Evolutionary conservation across 192 early-diverging fungal species (phyloP).

Genomic region (Phycomyces nitens): DNA sequence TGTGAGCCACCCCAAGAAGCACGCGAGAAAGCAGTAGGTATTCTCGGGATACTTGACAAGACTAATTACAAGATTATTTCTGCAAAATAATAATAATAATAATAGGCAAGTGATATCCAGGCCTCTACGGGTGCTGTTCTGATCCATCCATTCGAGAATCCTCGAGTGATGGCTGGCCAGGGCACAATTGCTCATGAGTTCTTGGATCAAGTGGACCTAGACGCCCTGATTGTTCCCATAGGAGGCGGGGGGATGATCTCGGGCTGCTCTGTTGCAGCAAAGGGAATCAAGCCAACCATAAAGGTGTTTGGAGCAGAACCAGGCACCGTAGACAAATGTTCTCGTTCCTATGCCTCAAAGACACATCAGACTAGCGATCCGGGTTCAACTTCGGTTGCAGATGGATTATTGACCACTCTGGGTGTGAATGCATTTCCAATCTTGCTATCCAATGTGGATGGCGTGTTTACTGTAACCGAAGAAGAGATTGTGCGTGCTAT

Average conservation of each 20-base stretch:
- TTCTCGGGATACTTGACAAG: background rate
- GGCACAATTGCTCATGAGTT: constrained; percentile 54
- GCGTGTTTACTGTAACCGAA: constrained; percentile 51
- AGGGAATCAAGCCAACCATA: constrained; percentile 29
- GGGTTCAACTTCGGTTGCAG: constrained; percentile 40
- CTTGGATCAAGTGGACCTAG: constrained; percentile 45
- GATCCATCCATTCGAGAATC: constrained; percentile 51
- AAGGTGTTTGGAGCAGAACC: constrained; percentile 54
- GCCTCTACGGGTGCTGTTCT: constrained; percentile 44
- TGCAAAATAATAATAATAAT: background rate
- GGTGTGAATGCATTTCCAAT: constrained; percentile 47
- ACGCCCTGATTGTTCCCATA: constrained; percentile 49
- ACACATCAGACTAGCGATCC: background rate
- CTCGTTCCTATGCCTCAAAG: constrained; percentile 26
- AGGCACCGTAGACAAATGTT: constrained; percentile 34
- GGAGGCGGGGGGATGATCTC: constrained; percentile 55
- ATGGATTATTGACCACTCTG: constrained; percentile 46
- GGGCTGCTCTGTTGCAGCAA: constrained; percentile 44
- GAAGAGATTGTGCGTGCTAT: constrained; percentile 48
- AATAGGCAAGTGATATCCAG: constrained; percentile 25
- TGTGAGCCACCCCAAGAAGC: constrained; percentile 42
- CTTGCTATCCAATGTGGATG: constrained; percentile 45
- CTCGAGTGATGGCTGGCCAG: constrained; percentile 53
- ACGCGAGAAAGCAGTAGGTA: constrained; percentile 39
- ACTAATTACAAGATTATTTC: too few species aligned